Evolutionary conservation across 2,329 filamentous ascomycete genomes (phyloP).

Genomic region (Claviceps maximensis): DNA sequence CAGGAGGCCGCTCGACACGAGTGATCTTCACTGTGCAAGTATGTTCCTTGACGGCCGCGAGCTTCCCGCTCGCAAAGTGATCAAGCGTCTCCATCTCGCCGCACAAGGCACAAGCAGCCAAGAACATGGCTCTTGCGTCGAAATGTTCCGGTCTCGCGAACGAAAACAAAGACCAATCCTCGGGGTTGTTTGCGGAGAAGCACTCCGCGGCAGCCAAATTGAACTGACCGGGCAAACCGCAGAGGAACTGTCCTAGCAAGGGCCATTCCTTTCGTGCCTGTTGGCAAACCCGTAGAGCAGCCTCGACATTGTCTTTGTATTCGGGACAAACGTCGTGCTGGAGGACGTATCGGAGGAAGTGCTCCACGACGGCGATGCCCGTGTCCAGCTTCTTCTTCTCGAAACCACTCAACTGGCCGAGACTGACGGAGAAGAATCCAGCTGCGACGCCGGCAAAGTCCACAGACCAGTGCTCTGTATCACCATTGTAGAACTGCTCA

Average conservation of each 20-base stretch:
- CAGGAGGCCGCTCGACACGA: slow-evolving; percentile 31
- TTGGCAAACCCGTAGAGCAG: slow-evolving; percentile 54
- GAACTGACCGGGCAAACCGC: slow-evolving; percentile 60
- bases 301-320: slow-evolving; percentile 51
- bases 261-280: slow-evolving; percentile 54
- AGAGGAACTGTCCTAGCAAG: slow-evolving; percentile 36
- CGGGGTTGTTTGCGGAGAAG: slow-evolving; percentile 32
- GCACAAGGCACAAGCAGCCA: slow-evolving; percentile 30
- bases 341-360: slow-evolving; percentile 80
- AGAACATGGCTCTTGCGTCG: slow-evolving; percentile 29
- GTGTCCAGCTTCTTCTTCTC: slow-evolving; percentile 38
- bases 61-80: slow-evolving; percentile 11
- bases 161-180: slow-evolving; percentile 17
- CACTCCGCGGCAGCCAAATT: slow-evolving; percentile 62
- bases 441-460: slow-evolving; percentile 69
- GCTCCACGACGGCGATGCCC: slow-evolving; percentile 57
- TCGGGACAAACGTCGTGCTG: slow-evolving; percentile 81
- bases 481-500: slow-evolving; percentile 35
- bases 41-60: slow-evolving; percentile 29
- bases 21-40: slow-evolving; percentile 49
- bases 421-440: slow-evolving; percentile 57
- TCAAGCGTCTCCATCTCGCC: slow-evolving; percentile 19
- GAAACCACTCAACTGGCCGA: slow-evolving; percentile 43
- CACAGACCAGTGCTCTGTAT: slow-evolving; percentile 52
- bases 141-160: slow-evolving; percentile 24